phyloP scores from a whole-genome alignment of 2,329 filamentous ascomycete genomes.

The Bipolaris oryzae region DNA sequence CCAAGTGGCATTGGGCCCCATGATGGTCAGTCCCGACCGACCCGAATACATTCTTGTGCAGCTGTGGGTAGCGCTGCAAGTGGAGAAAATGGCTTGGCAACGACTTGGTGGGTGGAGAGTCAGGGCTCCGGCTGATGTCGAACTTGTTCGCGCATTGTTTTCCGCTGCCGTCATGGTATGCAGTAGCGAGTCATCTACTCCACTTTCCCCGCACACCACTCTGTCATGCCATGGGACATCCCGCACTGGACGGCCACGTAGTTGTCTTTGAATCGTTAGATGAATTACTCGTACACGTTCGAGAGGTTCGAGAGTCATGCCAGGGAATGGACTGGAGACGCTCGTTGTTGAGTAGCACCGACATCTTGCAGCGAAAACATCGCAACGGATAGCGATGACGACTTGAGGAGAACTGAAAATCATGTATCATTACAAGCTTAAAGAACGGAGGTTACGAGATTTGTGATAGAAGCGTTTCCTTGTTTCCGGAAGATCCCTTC shows the following conservation, averaged over 20 bases:
- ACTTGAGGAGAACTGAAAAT: background rate
- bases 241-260: no score
- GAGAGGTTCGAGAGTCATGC: background rate
- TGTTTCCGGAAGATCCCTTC: constrained; percentile 9
- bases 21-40: constrained; percentile 7
- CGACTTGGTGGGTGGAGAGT: constrained; percentile 1
- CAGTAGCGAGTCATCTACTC: constrained; percentile 6
- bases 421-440: background rate
- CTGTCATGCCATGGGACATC: background rate
- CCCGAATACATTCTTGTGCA: background rate
- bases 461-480: background rate
- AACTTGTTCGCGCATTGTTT: constrained; percentile 34
- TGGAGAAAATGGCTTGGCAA: constrained; percentile 1
- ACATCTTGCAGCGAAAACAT: background rate
- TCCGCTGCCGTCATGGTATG: constrained; percentile 20
- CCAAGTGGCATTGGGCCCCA: constrained; percentile 4
- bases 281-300: no score
- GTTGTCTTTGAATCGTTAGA: background rate
- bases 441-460: background rate
- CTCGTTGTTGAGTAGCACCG: background rate
- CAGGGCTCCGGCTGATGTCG: constrained; percentile 15
- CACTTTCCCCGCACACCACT: constrained; percentile 9
- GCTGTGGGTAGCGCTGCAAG: background rate
- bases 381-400: background rate
- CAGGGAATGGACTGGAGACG: background rate